Conservation (phyloP, 1,284 basidiomycete genomes). For the Rhizoctonia solani region DNA sequence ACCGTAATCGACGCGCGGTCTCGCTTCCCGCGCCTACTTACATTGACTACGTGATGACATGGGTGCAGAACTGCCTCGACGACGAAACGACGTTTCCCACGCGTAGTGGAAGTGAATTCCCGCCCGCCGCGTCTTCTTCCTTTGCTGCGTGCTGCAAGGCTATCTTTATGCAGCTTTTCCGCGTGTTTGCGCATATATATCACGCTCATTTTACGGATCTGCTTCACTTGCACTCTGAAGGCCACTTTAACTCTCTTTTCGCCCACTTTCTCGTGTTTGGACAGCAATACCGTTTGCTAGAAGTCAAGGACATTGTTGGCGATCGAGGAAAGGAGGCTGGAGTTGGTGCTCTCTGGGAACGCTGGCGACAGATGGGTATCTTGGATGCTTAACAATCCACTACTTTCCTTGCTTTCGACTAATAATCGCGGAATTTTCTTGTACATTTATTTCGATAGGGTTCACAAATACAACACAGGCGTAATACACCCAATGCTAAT, state of each 20-base stretch:
- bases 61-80: constrained; percentile 60
- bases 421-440: not conserved
- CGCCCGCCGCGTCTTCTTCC: constrained; percentile 16
- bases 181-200: constrained; percentile 64
- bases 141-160: constrained; percentile 36
- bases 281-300: constrained; percentile 57
- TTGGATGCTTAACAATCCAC: constrained; percentile 43
- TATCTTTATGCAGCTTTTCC: constrained; percentile 52
- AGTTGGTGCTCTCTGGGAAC: constrained; percentile 54
- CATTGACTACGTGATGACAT: constrained; percentile 66
- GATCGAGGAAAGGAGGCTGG: constrained; percentile 38
- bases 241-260: constrained; percentile 63
- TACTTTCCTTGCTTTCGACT: not conserved
- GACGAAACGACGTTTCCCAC: constrained; percentile 64
- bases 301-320: constrained; percentile 51
- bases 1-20: constrained; percentile 57
- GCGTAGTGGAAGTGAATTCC: constrained; percentile 50
- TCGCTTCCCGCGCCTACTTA: constrained; percentile 63
- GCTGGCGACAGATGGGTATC: constrained; percentile 56
- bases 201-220: constrained; percentile 60
- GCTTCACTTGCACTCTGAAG: constrained; percentile 58
- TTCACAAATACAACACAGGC: too few species aligned
- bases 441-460: too few species aligned
- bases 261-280: constrained; percentile 65
- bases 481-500: too few species aligned